phyloP scores from a whole-genome alignment of 805 yeast species.

The Saccharomycopsis sp. region DNA sequence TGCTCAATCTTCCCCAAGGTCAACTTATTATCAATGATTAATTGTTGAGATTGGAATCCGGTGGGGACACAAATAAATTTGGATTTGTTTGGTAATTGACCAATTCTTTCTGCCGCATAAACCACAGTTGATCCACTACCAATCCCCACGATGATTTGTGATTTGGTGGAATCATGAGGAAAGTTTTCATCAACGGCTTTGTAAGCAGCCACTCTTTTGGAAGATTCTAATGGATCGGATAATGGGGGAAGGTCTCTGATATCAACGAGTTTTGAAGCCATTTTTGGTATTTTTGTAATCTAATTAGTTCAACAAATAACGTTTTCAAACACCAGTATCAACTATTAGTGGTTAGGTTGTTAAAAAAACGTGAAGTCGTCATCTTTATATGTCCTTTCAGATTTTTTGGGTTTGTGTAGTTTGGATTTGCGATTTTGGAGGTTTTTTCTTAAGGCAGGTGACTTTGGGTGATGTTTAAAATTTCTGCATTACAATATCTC shows the following conservation, averaged over 20 bases:
- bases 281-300: too few species aligned
- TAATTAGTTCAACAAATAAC: too few species aligned
- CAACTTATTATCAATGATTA: constrained; percentile 75
- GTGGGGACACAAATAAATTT: constrained; percentile 82
- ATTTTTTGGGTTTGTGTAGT: too few species aligned
- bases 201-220: constrained; percentile 87
- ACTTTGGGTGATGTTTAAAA: too few species aligned
- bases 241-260: constrained; percentile 30
- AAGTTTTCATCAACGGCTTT: constrained; percentile 85
- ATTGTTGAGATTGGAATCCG: constrained; percentile 87
- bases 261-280: background rate
- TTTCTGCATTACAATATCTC: too few species aligned
- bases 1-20: constrained; percentile 75
- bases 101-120: constrained; percentile 92
- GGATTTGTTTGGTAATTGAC: constrained; percentile 45
- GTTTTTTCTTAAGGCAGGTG: too few species aligned
- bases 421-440: too few species aligned
- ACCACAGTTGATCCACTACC: constrained; percentile 98
- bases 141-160: constrained; percentile 56
- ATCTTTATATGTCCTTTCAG: too few species aligned
- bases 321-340: too few species aligned
- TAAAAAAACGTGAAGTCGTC: too few species aligned
- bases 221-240: constrained; percentile 44
- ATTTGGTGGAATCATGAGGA: constrained; percentile 43
- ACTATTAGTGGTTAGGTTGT: too few species aligned